Percentiles rank a stretch among this genome's conserved stretches.
These are phyloP conservation scores for Tieghemiomyces parasiticus DNA, from an alignment of 192 early-diverging fungal species.

Conservation along the genomic window DNA sequence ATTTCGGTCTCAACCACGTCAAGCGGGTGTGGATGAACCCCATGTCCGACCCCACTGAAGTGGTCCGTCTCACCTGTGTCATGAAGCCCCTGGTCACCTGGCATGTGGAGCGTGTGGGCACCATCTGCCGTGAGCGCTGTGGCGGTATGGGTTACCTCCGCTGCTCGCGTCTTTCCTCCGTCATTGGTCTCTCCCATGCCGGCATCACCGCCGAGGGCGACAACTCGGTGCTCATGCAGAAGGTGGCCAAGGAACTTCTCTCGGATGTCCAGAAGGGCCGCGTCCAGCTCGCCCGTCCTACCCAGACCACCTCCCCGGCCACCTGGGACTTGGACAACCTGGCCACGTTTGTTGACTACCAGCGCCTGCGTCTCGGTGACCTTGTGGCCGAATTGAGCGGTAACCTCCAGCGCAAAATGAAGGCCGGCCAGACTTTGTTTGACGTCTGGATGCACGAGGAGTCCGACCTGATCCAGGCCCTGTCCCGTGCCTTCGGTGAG, in stretches of 20 bases:
- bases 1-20: slow-evolving; percentile 66
- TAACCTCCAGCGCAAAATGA: slow-evolving; percentile 35
- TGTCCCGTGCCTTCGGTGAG: slow-evolving; percentile 50
- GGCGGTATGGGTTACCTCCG: slow-evolving; percentile 59
- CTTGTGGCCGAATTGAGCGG: slow-evolving; percentile 22
- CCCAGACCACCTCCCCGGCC: slow-evolving; percentile 19
- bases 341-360: slow-evolving; percentile 28
- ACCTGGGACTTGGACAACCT: slow-evolving; percentile 32
- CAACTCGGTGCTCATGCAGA: slow-evolving; percentile 60
- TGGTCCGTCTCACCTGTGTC: slow-evolving; percentile 56
- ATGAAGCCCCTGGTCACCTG: slow-evolving; percentile 63
- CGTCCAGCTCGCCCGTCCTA: slow-evolving; percentile 23
- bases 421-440: slow-evolving; percentile 33
- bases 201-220: slow-evolving; percentile 72
- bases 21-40: slow-evolving; percentile 42
- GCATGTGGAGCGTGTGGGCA: slow-evolving; percentile 52
- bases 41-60: slow-evolving; percentile 18
- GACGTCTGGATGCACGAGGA: slow-evolving; percentile 67
- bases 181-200: slow-evolving; percentile 56
- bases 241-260: slow-evolving; percentile 60
- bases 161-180: slow-evolving; percentile 42
- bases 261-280: slow-evolving; percentile 30
- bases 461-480: slow-evolving; percentile 49
- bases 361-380: slow-evolving; percentile 19
- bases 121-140: slow-evolving; percentile 53